Base-by-base conservation (phyloP, 148 eudicot genomes). In the Beta vulgaris region DNA sequence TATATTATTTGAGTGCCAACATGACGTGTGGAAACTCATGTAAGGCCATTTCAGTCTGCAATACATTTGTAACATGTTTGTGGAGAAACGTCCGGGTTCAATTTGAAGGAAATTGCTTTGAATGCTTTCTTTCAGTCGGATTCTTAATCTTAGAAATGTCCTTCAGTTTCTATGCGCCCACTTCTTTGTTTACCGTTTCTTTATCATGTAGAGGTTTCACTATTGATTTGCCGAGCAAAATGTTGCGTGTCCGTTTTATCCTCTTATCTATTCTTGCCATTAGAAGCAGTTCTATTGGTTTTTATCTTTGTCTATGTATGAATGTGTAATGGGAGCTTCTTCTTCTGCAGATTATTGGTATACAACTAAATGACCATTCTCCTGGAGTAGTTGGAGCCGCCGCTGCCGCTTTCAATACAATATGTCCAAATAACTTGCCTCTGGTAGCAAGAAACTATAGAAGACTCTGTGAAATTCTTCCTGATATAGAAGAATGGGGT, bases 401-500 rank as follows among this genome's bases (percentile, higher is more conserved):
- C 63, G 98, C 99, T 57, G 87, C 97, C 51, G 90, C 99, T 68
- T 96, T 92, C 86, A 85, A 88, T 78, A 87, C 94, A 64, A 84
- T 96, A 69, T 96, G 99, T 80, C 99, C 99, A 34, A 91, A 82
- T 76, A 92, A 92, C 82, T 82, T 96, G 76, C 74, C 88, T 79
- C 78, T 96, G 71, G 85, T 96, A 78, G 97, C 91, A 73, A 89
- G 82, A 87, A 81, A 79, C 74, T 92, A 88, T 73, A 82, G 65
- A 76, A 87, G 84, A 68, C 84, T 95, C 55, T 95, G 98, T 65
- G 97, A 89, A 84, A 88, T 79, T 84, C 89, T 95, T 64, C 97
- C 97, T 28, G 99, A 96, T 74, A 93, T 92, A 66, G 99, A 96
- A 85, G 98, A 91, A 68, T 92, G 98, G 99, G 99, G 98, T 79